phyloP scores from a whole-genome alignment of 768 basidiomycete species.

The Suillus subluteus region DNA sequence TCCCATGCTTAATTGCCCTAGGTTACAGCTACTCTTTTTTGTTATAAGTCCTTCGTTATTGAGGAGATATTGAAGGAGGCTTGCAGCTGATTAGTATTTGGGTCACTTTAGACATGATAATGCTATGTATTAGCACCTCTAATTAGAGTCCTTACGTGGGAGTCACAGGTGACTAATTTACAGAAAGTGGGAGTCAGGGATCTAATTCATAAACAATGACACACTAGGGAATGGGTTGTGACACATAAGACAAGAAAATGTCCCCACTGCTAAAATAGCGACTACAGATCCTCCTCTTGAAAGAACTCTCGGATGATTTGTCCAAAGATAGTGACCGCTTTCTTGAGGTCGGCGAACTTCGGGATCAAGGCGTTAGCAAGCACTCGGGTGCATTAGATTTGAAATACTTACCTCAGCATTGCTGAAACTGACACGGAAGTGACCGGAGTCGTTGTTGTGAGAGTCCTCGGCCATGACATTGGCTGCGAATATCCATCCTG shows the following conservation, averaged over 20 bases:
- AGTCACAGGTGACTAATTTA: too few species aligned
- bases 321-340: slow-evolving; percentile 50
- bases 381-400: background rate
- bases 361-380: background rate
- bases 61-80: too few species aligned
- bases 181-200: too few species aligned
- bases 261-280: background rate
- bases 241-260: background rate
- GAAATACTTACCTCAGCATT: slow-evolving; percentile 47
- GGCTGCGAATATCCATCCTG: slow-evolving; percentile 44
- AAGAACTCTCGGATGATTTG: slow-evolving; percentile 49
- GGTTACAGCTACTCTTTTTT: too few species aligned
- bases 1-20: too few species aligned
- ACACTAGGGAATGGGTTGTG: background rate
- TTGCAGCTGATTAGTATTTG: too few species aligned
- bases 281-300: slow-evolving; percentile 13
- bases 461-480: slow-evolving; percentile 33
- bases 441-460: slow-evolving; percentile 39
- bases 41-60: too few species aligned
- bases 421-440: slow-evolving; percentile 63
- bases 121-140: too few species aligned
- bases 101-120: too few species aligned
- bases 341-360: slow-evolving; percentile 43
- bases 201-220: background rate
- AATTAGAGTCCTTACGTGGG: too few species aligned